These are phyloP conservation scores for Artemisia tridentata DNA, from an alignment of 129 eudicot species.

Conservation along the genomic window DNA sequence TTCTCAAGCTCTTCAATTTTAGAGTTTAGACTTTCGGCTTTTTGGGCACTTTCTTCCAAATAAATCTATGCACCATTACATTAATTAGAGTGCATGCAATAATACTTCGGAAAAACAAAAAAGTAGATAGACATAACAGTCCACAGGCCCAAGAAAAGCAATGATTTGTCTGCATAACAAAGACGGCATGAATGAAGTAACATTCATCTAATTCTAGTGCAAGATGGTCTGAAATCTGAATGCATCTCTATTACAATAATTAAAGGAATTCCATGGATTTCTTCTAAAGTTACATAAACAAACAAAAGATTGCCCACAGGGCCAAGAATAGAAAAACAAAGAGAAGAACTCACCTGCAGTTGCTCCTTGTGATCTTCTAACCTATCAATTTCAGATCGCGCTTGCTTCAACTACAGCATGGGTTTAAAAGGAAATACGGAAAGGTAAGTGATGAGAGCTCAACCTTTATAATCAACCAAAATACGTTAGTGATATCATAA, in stretches of 20 bases:
- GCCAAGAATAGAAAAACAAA: neutral
- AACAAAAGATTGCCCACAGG: neutral
- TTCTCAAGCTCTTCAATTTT: slow-evolving; percentile 66
- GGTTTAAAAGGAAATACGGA: slow-evolving; percentile 9
- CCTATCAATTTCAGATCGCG: slow-evolving; percentile 47
- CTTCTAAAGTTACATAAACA: neutral
- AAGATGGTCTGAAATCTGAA: neutral
- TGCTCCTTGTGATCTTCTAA: slow-evolving; percentile 54
- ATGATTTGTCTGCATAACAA: slow-evolving; percentile 1
- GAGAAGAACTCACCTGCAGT: slow-evolving; percentile 54
- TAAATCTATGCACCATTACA: slow-evolving; percentile 41
- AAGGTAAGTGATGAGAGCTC: slow-evolving; percentile 10
- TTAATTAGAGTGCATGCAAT: slow-evolving; percentile 6
- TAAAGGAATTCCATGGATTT: neutral
- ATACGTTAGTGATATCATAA: neutral
- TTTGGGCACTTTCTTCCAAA: slow-evolving; percentile 57
- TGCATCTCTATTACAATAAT: slow-evolving; percentile 1
- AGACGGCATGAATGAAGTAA: slow-evolving; percentile 3
- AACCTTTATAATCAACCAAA: neutral
- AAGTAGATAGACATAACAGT: neutral
- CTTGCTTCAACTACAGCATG: slow-evolving; percentile 57
- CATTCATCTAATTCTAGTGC: neutral
- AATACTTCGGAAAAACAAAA: neutral
- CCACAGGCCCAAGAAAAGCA: slow-evolving; percentile 1
- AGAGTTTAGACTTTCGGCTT: slow-evolving; percentile 57